These are phyloP conservation scores for Podaxis rugospora DNA, from an alignment of 768 basidiomycete species.

Conservation along the genomic window DNA sequence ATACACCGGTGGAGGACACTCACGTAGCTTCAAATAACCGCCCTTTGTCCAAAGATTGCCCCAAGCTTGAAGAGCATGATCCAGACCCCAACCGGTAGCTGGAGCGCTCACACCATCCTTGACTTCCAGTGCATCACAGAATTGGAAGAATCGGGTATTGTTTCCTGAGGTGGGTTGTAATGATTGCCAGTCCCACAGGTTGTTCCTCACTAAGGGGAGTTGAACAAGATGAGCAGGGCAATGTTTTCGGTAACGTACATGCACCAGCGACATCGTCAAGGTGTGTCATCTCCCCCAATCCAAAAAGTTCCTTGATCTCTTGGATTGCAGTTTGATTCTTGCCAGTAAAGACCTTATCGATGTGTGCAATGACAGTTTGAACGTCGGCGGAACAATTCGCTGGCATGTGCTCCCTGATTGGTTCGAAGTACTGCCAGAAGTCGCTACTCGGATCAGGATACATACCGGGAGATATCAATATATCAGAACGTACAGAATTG, in stretches of 20 bases:
- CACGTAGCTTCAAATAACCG: slow-evolving; percentile 39
- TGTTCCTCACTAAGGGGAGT: slow-evolving; percentile 44
- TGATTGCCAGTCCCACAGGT: slow-evolving; percentile 66
- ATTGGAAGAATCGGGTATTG: slow-evolving; percentile 45
- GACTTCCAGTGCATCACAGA: slow-evolving; percentile 67
- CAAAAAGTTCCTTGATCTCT: slow-evolving; percentile 52
- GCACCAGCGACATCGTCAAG: slow-evolving; percentile 66
- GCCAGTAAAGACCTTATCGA: slow-evolving; percentile 52
- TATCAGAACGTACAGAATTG: slow-evolving; percentile 38
- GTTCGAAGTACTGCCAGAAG: slow-evolving; percentile 73
- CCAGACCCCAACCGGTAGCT: slow-evolving; percentile 54
- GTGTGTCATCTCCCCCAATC: slow-evolving; percentile 52
- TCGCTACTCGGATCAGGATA: slow-evolving; percentile 28
- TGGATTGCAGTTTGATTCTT: slow-evolving; percentile 44
- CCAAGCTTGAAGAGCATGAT: slow-evolving; percentile 59
- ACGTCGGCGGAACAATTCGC: slow-evolving; percentile 72
- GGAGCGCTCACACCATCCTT: slow-evolving; percentile 50
- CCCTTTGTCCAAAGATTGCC: slow-evolving; percentile 49
- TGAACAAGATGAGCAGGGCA: slow-evolving; percentile 31
- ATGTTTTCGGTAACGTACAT: slow-evolving; percentile 24
- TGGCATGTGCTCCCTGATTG: slow-evolving; percentile 64
- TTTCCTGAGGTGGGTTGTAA: slow-evolving; percentile 49
- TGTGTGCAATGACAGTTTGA: slow-evolving; percentile 53
- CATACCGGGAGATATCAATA: background rate
- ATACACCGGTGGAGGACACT: slow-evolving; percentile 19